These are phyloP conservation scores for Tagetes erecta DNA, from an alignment of 129 eudicot species.

Conservation along the genomic window DNA sequence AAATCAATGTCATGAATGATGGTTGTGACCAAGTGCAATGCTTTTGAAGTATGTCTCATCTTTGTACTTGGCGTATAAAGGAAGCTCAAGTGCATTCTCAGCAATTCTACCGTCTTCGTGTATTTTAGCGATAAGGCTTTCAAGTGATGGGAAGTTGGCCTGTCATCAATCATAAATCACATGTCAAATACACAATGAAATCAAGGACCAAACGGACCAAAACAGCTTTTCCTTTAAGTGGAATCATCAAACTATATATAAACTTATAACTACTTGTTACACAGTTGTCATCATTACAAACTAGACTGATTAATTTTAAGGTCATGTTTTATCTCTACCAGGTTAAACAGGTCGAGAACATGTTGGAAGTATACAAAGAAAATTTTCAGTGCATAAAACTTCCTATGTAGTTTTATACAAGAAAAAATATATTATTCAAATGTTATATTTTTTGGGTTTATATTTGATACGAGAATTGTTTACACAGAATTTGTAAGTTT, in stretches of 20 bases:
- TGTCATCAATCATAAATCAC: conserved; percentile 36
- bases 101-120: conserved; percentile 78
- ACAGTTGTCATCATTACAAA: neutral
- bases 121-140: conserved; percentile 75
- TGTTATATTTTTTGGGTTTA: neutral
- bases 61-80: conserved; percentile 65
- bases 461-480: neutral
- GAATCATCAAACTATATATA: no score
- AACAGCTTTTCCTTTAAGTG: neutral
- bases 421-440: neutral
- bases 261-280: no score
- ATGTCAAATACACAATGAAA: neutral
- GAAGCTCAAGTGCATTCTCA: conserved; percentile 84
- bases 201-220: neutral
- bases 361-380: neutral
- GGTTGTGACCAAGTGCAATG: conserved; percentile 24
- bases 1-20: conserved; percentile 27
- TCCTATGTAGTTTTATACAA: neutral
- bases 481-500: neutral
- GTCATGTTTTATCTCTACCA: neutral
- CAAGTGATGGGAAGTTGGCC: conserved; percentile 86
- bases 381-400: neutral
- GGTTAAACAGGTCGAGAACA: neutral
- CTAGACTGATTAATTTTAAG: neutral
- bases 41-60: conserved; percentile 58